A percentile compares a stretch with the other conserved stretches of the same genome.
Evolutionary conservation across 257 asterid species (phyloP).

Genomic region (Nicotiana knightiana): DNA sequence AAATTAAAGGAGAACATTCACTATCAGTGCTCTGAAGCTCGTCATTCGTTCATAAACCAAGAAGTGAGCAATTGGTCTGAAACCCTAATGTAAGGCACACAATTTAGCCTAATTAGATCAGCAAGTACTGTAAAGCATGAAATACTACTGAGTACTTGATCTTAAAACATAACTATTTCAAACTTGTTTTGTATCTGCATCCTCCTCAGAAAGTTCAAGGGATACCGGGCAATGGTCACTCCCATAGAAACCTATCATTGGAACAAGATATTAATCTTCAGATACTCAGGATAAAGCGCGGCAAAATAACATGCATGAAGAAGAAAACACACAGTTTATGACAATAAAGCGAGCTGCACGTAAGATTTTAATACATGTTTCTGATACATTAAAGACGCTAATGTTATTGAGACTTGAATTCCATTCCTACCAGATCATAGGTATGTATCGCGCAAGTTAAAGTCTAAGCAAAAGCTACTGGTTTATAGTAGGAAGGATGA

Average conservation of each 20-base stretch:
- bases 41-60: neutral
- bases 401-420: neutral
- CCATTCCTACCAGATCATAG: neutral
- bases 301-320: neutral
- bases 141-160: neutral
- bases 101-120: neutral
- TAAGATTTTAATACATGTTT: neutral
- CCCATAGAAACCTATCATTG: conserved; percentile 78
- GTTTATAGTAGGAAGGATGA: neutral
- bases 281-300: neutral
- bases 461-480: neutral
- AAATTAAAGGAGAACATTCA: neutral
- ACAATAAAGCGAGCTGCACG: neutral
- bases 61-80: neutral
- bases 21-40: no score
- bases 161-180: neutral
- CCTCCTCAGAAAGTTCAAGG: conserved; percentile 50
- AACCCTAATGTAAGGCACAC: neutral
- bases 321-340: neutral
- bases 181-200: conserved; percentile 23
- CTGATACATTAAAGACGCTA: neutral
- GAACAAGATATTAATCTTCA: neutral
- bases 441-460: neutral
- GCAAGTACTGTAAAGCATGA: neutral
- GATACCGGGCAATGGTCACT: conserved; percentile 96